These are phyloP conservation scores for Macroventuria anomochaeta DNA, from an alignment of 2,329 filamentous ascomycete genomes.

Conservation along the genomic window DNA sequence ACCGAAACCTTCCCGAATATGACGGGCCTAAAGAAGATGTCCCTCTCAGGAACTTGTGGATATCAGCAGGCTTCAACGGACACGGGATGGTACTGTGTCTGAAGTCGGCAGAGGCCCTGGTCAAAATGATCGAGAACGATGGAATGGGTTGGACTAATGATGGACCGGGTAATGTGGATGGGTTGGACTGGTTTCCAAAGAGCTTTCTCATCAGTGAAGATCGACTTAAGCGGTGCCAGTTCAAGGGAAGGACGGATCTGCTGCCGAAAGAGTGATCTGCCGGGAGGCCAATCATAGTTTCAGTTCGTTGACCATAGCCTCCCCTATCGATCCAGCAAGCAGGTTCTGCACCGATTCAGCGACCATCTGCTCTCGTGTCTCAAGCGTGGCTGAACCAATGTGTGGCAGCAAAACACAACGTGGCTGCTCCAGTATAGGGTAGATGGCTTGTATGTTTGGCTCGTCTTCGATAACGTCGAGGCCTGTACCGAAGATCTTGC, in stretches of 20 bases:
- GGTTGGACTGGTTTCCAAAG: slow-evolving; percentile 60
- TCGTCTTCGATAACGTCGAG: slow-evolving; percentile 65
- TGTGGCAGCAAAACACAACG: slow-evolving; percentile 63
- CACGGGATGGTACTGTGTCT: slow-evolving; percentile 70
- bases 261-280: slow-evolving; percentile 1
- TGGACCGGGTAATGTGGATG: not conserved
- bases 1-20: not conserved
- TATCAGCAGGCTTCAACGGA: slow-evolving; percentile 68
- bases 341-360: slow-evolving; percentile 63
- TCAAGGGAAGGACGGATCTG: slow-evolving; percentile 38
- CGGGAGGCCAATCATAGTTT: slow-evolving; percentile 40
- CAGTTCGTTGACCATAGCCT: slow-evolving; percentile 40
- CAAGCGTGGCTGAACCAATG: slow-evolving; percentile 64
- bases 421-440: slow-evolving; percentile 56
- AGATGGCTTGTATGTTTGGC: slow-evolving; percentile 55
- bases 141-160: slow-evolving; percentile 28
- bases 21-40: not conserved
- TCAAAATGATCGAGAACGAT: slow-evolving; percentile 58
- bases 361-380: slow-evolving; percentile 66
- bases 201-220: slow-evolving; percentile 58
- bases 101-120: slow-evolving; percentile 65
- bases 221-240: slow-evolving; percentile 46
- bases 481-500: slow-evolving; percentile 60
- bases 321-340: slow-evolving; percentile 35
- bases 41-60: slow-evolving; percentile 55